These are phyloP conservation scores for Paspalum notatum DNA, from an alignment of 176 grass and related monocot genomes.

Conservation along the genomic window DNA sequence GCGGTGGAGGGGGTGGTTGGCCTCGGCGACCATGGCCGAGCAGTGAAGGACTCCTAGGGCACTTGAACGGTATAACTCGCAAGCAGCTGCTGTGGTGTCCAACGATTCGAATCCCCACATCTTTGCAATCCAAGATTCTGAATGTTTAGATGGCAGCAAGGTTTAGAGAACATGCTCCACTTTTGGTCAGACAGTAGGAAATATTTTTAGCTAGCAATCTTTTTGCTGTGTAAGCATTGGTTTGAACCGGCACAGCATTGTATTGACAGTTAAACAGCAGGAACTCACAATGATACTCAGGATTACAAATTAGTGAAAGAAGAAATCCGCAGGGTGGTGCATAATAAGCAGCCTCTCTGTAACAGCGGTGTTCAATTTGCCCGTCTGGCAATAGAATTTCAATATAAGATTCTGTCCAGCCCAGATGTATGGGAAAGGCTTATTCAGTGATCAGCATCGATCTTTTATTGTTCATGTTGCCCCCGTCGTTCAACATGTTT, in stretches of 20 bases:
- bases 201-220: not conserved
- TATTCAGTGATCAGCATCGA: slow-evolving; percentile 28
- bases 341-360: not conserved
- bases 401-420: not conserved
- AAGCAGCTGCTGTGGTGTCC: not conserved
- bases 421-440: not conserved
- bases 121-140: not conserved
- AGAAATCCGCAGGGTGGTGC: not conserved
- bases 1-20: slow-evolving; percentile 39
- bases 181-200: not conserved
- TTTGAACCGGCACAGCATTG: no score
- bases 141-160: not conserved
- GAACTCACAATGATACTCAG: not conserved
- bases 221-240: not conserved
- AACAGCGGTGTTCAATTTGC: not conserved
- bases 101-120: not conserved
- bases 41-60: slow-evolving; percentile 13
- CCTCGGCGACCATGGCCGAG: slow-evolving; percentile 32
- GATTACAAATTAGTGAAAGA: not conserved
- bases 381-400: not conserved
- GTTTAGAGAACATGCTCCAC: not conserved
- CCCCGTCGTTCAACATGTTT: not conserved
- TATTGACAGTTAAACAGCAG: not conserved
- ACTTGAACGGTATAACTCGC: not conserved
- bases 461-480: slow-evolving; percentile 17